Conservation (phyloP, 2,329 filamentous ascomycete species). For the Aureobasidium sp. region DNA sequence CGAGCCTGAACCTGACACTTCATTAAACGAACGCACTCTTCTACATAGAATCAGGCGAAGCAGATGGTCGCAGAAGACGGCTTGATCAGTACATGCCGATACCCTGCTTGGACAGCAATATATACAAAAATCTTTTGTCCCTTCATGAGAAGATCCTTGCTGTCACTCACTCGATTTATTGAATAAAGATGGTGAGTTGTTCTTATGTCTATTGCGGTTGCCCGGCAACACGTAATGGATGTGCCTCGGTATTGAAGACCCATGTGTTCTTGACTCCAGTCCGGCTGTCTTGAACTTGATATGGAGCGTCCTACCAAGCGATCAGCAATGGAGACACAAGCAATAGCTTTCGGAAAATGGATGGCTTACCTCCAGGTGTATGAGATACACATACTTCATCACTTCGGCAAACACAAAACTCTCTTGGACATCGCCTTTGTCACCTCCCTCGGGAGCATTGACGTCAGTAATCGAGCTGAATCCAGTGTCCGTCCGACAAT, state of each 20-base stretch:
- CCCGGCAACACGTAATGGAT: conserved; percentile 22
- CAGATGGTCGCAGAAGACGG: no score
- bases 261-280: conserved; percentile 22
- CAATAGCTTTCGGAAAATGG: not conserved
- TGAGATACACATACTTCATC: conserved; percentile 24
- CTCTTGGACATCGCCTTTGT: conserved; percentile 20
- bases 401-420: conserved; percentile 24
- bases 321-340: not conserved
- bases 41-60: no score
- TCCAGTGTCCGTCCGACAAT: conserved; percentile 22
- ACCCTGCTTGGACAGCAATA: no score
- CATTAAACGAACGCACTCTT: no score
- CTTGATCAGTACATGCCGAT: no score
- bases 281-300: conserved; percentile 20
- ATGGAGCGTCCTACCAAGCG: conserved; percentile 15
- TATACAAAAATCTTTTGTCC: no score
- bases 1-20: no score
- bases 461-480: conserved; percentile 24
- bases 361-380: conserved; percentile 21
- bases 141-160: no score
- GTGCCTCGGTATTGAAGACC: conserved; percentile 29
- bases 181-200: no score
- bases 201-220: not conserved
- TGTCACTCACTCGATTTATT: no score
- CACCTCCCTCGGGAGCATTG: conserved; percentile 18